Evolutionary conservation across 768 basidiomycete species (phyloP), one percentile per base, ranked within the genome.

Genomic region (Russula sp.): DNA sequence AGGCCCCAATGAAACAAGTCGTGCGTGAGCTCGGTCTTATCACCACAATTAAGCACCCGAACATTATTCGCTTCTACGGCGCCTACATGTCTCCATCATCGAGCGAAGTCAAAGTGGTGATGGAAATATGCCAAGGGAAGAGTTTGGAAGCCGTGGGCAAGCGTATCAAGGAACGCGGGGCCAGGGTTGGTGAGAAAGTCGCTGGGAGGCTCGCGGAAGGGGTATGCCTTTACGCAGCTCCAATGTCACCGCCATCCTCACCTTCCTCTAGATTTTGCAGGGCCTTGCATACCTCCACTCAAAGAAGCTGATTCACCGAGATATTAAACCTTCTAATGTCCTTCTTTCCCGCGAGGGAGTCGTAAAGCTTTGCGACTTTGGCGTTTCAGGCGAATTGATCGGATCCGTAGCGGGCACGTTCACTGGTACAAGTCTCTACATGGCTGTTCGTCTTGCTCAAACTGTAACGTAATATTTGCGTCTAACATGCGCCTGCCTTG

Each of bases 361-460:
- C 53, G 87, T 98, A 72, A 97, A 94, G 75, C 81, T 99, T 4
- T 88, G 84, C 74, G 97, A 99, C 76, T 99, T 99, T 72, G 97
- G 97, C 36, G 97, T 98, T 22, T 98, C 96, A 30, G 97, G 96
- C 48, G 92, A 97, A 76, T 82, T 99, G 26, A 87, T 98, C 70
- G 86, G 90, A 72, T 93, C 90, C 57, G 76, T 90, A 67, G 97
- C 97, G 18, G 92, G 91, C 59, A 98, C 97, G 0, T 98, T 98
- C 73, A 98, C 96, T 1, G 97, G 97, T 8, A 98, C 96, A 50
- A 94, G 94, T 73, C 90, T 92, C 69, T 99, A 98, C 77, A 98
- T 98, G 96, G 95, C 97, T 69, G 96, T 98, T 71, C 75, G 95
- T 85, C 32, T 28, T 46, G 30, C 46, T 57, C 36, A 50, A 7